Conservation (phyloP, 2,329 filamentous ascomycete species). For the Pseudogymnoascus sp. region DNA sequence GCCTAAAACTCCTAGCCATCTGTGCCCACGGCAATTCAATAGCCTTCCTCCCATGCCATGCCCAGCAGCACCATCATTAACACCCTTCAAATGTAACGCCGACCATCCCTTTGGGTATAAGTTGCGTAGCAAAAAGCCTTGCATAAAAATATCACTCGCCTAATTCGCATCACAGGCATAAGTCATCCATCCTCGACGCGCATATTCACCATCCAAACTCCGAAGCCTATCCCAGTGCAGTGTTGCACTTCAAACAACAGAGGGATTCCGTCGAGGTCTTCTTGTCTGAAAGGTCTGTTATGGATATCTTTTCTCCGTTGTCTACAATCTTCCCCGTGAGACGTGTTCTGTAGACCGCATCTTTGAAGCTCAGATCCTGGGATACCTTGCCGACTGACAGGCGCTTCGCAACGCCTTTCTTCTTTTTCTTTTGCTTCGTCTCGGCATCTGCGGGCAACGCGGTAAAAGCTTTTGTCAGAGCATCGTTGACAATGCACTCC, state of each 20-base stretch:
- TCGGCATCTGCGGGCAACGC: background rate
- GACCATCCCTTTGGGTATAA: background rate
- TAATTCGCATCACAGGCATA: background rate
- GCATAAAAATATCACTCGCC: background rate
- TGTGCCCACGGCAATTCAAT: background rate
- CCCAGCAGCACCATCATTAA: background rate
- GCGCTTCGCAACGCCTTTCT: constrained; percentile 19
- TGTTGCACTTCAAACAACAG: constrained; percentile 22
- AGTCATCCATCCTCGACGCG: background rate
- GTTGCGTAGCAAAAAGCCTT: background rate
- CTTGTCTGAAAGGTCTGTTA: constrained; percentile 14
- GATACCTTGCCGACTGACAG: background rate
- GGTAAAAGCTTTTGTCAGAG: constrained; percentile 23
- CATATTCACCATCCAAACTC: background rate
- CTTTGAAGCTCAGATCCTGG: constrained; percentile 6
- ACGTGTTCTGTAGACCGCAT: constrained; percentile 11
- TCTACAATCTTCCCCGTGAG: constrained; percentile 9
- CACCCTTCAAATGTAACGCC: background rate
- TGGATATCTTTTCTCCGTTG: constrained; percentile 20
- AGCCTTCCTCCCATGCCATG: background rate
- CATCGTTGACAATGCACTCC: constrained; percentile 28
- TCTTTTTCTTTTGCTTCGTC: constrained; percentile 11
- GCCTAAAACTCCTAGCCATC: background rate
- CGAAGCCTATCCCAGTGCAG: constrained; percentile 17
- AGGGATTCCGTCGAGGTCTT: constrained; percentile 19